Base-by-base conservation (phyloP, 805 yeast genomes). In the Lipomyces orientalis region DNA sequence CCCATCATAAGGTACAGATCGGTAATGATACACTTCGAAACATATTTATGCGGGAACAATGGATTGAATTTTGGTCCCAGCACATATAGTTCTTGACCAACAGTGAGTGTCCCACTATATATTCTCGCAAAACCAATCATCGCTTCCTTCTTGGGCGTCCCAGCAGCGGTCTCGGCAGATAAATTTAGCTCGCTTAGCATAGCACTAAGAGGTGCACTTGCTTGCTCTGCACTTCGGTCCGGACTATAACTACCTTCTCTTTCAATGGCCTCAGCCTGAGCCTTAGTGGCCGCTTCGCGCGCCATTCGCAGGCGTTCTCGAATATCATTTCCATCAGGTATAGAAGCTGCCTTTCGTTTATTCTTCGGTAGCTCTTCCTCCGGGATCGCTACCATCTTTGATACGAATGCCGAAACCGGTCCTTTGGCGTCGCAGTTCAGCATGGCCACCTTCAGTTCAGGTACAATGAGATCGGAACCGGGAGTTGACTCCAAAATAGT, bases 61-160 rank as follows among this genome's bases (percentile, higher is more conserved):
- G 97, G 96, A 75, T 90, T 89, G 76, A 88, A 94, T 74, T 91
- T 90, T 1, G 99, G 99, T 0, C 95, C 96, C 31, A 94, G 80
- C 6, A 93, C 88, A 2, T 88, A 82, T 12, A 95, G 80, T 61
- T 85, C 85, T 74, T 91, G 92, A 0, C 98, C 98, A 31, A 86
- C 85, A 35, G 82, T 79, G 39, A 95, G 78, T 0, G 92, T 85
- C 2, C 99, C 99, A 68, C 97, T 88, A 76, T 89, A 95, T 0
- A 95, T 84, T 75, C 99, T 85, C 0, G 97, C 88, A 77, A 94
- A 91, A 0, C 97, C 99, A 70, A 95, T 86, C 66, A 94, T 79
- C 0, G 87, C 90, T 74, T 93, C 97, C 58, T 81, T 70, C 69
- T 74, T 51, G 65, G 71, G 74, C 9, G 67, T 72, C 14, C 63